Evolutionary conservation across 768 basidiomycete genomes (phyloP).

Genomic region (Pulveroboletus frians): DNA sequence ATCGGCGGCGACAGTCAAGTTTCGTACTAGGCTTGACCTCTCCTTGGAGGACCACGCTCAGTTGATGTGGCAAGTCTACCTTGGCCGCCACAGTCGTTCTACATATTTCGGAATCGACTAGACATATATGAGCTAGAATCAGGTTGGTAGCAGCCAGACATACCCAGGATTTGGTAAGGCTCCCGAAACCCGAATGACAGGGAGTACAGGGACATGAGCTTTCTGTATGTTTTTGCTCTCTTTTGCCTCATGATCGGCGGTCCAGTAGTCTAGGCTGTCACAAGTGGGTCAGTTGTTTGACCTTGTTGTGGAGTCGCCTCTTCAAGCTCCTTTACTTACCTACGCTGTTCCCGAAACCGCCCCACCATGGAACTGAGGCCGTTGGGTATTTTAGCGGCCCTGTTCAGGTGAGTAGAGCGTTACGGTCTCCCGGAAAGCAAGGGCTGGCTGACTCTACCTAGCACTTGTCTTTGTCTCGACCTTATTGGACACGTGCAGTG

Average conservation of each 20-base stretch:
- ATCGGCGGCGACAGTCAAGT: conserved; percentile 4
- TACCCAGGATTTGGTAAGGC: conserved; percentile 91
- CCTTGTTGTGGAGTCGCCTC: conserved; percentile 16
- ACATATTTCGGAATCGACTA: conserved; percentile 87
- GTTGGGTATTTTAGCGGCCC: conserved; percentile 6
- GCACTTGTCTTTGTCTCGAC: conserved; percentile 43
- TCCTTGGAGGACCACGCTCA: conserved; percentile 77
- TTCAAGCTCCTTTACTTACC: not conserved
- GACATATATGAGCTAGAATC: conserved; percentile 6
- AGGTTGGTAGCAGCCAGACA: conserved; percentile 15
- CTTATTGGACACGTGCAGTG: conserved; percentile 59
- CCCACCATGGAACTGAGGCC: conserved; percentile 15
- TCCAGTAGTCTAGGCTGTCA: not conserved
- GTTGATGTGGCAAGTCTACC: conserved; percentile 71
- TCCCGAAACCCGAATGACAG: conserved; percentile 86
- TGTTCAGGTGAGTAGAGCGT: conserved; percentile 12
- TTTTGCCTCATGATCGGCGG: conserved; percentile 77
- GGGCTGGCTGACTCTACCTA: conserved; percentile 2
- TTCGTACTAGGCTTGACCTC: conserved; percentile 84
- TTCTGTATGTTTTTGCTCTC: conserved; percentile 89
- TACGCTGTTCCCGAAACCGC: not conserved
- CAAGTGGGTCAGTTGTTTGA: conserved; percentile 18
- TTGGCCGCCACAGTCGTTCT: conserved; percentile 61
- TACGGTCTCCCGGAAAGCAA: not conserved
- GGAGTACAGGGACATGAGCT: conserved; percentile 88